A percentile compares a stretch with the other conserved stretches of the same genome.
Evolutionary conservation across 2,329 filamentous ascomycete genomes (phyloP).

Genomic region (Ustulina deusta): DNA sequence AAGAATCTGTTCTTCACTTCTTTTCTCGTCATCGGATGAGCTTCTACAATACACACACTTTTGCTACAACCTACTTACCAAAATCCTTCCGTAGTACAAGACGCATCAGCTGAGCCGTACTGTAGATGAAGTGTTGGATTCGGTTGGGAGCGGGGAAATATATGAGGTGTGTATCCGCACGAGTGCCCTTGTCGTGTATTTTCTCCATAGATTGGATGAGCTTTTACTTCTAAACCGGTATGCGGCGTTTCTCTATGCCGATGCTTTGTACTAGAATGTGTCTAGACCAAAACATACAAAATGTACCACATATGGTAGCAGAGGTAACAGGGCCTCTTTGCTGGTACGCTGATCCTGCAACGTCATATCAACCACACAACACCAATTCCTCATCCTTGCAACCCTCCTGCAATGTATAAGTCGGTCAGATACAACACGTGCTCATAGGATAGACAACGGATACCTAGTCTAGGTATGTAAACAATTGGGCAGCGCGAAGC

Average conservation of each 20-base stretch:
- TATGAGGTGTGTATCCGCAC: conserved; percentile 13
- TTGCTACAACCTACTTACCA: not conserved
- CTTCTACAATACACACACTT: not conserved
- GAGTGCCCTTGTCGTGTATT: conserved; percentile 6
- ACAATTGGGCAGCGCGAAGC: conserved; percentile 14
- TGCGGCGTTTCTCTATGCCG: not conserved
- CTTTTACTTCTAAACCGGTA: not conserved
- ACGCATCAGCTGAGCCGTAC: conserved; percentile 29
- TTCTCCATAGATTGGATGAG: conserved; percentile 5
- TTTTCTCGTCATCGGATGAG: not conserved
- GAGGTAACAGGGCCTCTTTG: not conserved
- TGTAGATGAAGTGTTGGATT: conserved; percentile 11
- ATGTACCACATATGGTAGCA: conserved; percentile 3
- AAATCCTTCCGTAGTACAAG: not conserved
- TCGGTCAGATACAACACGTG: conserved; percentile 2
- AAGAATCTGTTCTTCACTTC: not conserved
- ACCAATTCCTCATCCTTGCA: conserved; percentile 7
- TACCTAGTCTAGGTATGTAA: not conserved
- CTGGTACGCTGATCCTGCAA: conserved; percentile 19
- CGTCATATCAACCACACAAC: conserved; percentile 25
- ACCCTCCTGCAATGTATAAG: conserved; percentile 3
- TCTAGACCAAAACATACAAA: not conserved
- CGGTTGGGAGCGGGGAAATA: conserved; percentile 14
- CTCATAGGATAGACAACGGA: not conserved
- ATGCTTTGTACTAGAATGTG: not conserved